Conservation (phyloP, 169 alveolate species). For the Ichthyophthirius multifiliis region DNA sequence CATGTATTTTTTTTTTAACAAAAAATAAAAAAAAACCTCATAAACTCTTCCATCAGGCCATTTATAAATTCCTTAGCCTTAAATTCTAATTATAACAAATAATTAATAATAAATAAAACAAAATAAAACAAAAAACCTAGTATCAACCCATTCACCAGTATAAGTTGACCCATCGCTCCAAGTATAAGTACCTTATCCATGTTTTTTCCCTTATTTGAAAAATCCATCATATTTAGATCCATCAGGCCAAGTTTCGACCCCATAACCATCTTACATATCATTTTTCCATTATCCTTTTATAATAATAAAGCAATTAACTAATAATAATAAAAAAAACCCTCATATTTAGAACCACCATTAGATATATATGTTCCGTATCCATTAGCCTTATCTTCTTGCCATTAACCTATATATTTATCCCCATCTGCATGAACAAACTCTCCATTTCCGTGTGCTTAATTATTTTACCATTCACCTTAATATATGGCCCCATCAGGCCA, state of each 20-base stretch:
- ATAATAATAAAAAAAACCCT: constrained; percentile 19
- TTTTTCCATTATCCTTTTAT: constrained; percentile 57
- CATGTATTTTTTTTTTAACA: no score
- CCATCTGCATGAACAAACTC: constrained; percentile 80
- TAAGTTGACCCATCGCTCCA: constrained; percentile 69
- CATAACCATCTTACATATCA: constrained; percentile 78
- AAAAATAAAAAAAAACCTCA: constrained; percentile 24
- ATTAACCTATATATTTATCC: constrained; percentile 73
- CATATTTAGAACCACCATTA: constrained; percentile 52
- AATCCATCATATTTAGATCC: constrained; percentile 73
- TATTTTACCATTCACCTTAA: constrained; percentile 59
- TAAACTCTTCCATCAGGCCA: constrained; percentile 81
- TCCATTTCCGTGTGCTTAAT: constrained; percentile 74
- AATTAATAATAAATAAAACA: no score
- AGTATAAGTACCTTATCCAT: constrained; percentile 58
- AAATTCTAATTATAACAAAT: constrained; percentile 42
- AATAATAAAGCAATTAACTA: neutral
- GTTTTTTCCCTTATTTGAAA: constrained; percentile 59
- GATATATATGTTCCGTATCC: constrained; percentile 63
- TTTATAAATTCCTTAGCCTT: constrained; percentile 72
- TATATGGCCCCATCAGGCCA: constrained; percentile 64
- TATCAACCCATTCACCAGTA: constrained; percentile 50
- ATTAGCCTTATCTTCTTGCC: constrained; percentile 70
- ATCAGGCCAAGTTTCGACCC: constrained; percentile 84
- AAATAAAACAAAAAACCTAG: constrained; percentile 18